Evolutionary conservation across 2,329 filamentous ascomycete species (phyloP), one percentile per base, ranked within the genome.

Genomic region (Fonsecaea pugnacius): DNA sequence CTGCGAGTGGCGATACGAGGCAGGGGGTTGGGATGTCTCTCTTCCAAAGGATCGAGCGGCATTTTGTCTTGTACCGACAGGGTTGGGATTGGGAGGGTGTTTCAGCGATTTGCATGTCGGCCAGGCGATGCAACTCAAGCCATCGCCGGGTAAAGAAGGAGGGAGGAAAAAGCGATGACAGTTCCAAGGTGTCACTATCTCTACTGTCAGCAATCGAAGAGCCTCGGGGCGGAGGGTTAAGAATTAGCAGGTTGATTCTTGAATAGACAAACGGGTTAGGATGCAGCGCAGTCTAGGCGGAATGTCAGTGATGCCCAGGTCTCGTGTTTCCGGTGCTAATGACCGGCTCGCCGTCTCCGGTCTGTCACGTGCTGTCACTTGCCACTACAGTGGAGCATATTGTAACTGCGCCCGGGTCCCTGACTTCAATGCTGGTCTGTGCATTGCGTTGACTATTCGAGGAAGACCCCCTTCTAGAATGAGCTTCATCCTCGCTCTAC

Each of bases 21-120:
- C 18, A 60, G 57, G 40, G 50, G 36, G 16, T 53, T 30, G 14
- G 55, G 50, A 33, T 52, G 60, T 55, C 35, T 61, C 21, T 63
- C 63, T 53, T 65, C 57, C 33, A 59, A 48, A n/a, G 57, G 53
- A 46, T 51, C 24, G 36, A 58, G 38, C 52, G 60, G 27, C 66
- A 68, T 68, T n/a, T 58, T 68, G 63, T 58, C 60, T 58, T 35
- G n/a, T 30, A 36, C 32, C 40, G 50, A 58, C 32, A 43, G 46
- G 46, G 6, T 9, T 16, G 14, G 18, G 24, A 40, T 14, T 27
- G 24, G 16, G 50, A 51, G 24, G 53, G 48, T 35, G 30, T 24
- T 14, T 14, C 33, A 30, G 14, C 7, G 21, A 27, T 48, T 59
- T 46, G 43, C 61, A 63, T 63, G 24, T 63, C 61, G 61, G 38